A percentile compares a stretch with the other conserved stretches of the same genome.
Conservation (phyloP, 176 grass and related monocot species). For the Olyra latifolia region DNA sequence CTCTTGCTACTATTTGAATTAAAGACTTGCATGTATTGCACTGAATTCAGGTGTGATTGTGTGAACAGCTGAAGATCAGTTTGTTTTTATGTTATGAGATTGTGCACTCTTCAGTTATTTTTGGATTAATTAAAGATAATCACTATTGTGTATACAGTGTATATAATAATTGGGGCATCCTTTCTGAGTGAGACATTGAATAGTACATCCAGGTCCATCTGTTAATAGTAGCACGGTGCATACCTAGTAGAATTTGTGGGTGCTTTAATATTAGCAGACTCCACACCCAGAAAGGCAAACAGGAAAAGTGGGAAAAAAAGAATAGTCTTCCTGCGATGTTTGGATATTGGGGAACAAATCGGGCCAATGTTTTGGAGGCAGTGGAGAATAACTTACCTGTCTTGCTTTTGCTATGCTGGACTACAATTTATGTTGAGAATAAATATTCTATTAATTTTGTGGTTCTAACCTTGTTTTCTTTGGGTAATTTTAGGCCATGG, state of each 20-base stretch:
- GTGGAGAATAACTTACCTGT: neutral
- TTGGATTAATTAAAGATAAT: constrained; percentile 6
- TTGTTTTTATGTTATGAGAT: neutral
- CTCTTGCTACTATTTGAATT: constrained; percentile 27
- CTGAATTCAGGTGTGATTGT: constrained; percentile 6
- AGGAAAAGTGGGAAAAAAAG: neutral
- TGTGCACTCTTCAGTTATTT: neutral
- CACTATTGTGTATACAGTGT: neutral
- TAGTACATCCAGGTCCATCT: neutral
- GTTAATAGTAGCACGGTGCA: neutral
- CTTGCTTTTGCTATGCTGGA: constrained; percentile 1
- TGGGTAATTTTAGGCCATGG: constrained; percentile 57
- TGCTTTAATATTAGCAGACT: neutral
- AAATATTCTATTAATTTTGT: neutral
- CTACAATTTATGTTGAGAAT: neutral
- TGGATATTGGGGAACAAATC: neutral
- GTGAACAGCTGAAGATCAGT: neutral
- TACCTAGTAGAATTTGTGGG: neutral
- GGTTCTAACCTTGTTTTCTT: constrained; percentile 29
- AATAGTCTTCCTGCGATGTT: neutral
- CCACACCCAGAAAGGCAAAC: neutral
- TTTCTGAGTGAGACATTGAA: neutral
- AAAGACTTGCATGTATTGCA: constrained; percentile 33
- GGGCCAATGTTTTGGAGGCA: neutral
- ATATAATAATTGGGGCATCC: neutral